Evolutionary conservation across 73 alveolate genomes (phyloP).

Genomic region (Paraurostyla sp.): DNA sequence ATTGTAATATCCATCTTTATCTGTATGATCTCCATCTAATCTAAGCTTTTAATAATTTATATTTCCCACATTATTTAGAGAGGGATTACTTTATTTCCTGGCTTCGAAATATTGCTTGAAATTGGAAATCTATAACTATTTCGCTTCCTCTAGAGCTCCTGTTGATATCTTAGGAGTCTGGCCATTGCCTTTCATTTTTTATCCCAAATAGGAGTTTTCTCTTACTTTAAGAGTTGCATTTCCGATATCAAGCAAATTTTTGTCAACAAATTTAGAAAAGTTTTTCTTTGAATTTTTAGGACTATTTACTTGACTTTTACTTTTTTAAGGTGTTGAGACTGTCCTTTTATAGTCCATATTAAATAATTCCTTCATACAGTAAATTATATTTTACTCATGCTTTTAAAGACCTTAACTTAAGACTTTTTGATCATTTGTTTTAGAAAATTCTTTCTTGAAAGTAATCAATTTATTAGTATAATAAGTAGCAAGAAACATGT

Average conservation of each 20-base stretch:
- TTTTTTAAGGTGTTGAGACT: neutral
- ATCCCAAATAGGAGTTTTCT: no score
- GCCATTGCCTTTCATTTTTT: neutral
- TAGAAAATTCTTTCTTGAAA: slow-evolving; percentile 14
- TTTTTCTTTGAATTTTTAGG: neutral
- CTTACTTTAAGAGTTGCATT: neutral
- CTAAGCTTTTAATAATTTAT: neutral
- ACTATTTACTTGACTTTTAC: neutral
- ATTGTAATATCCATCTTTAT: slow-evolving; percentile 21
- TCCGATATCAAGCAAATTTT: slow-evolving; percentile 20
- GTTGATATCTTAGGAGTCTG: slow-evolving; percentile 5
- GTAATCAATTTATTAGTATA: neutral
- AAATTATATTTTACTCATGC: slow-evolving; percentile 25
- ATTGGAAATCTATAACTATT: neutral
- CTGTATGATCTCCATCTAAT: neutral
- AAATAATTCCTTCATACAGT: slow-evolving; percentile 42
- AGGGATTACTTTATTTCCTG: slow-evolving; percentile 1
- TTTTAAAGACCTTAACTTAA: neutral
- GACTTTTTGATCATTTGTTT: neutral
- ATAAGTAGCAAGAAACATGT: slow-evolving; percentile 7
- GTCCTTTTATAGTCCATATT: slow-evolving; percentile 12
- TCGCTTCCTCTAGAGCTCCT: neutral
- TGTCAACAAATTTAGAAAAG: neutral
- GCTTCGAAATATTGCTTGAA: neutral
- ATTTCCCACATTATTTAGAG: neutral